Evolutionary conservation across 1,139 yeast species (phyloP).

Genomic region (Spathaspora sp.): DNA sequence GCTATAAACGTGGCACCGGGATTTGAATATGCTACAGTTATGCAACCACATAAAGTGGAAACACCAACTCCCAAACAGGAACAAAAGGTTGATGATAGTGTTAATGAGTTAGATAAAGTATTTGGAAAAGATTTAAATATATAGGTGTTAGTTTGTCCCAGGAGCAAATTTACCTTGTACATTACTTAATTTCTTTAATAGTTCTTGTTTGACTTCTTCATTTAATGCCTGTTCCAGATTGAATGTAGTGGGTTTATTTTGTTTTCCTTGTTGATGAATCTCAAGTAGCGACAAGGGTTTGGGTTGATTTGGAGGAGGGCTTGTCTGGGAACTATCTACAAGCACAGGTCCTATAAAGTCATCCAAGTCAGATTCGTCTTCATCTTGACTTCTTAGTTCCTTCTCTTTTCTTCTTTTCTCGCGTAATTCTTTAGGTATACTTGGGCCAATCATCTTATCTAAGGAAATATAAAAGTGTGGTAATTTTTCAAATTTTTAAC

Average conservation of each 20-base stretch:
- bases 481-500: background rate
- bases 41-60: slow-evolving; percentile 29
- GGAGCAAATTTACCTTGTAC: slow-evolving; percentile 13
- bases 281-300: slow-evolving; percentile 12
- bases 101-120: slow-evolving; percentile 29
- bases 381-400: background rate
- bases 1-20: slow-evolving; percentile 45
- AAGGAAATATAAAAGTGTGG: background rate
- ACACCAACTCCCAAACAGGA: slow-evolving; percentile 4
- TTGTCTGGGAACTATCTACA: background rate
- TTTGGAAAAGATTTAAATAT: slow-evolving; percentile 25
- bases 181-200: slow-evolving; percentile 13
- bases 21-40: slow-evolving; percentile 29
- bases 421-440: background rate
- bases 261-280: slow-evolving; percentile 13
- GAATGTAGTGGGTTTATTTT: slow-evolving; percentile 12
- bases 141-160: slow-evolving; percentile 5
- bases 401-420: background rate
- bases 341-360: slow-evolving; percentile 11
- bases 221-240: slow-evolving; percentile 14
- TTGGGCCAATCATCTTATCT: background rate
- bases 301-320: background rate
- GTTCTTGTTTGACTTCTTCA: slow-evolving; percentile 17
- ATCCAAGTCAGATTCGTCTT: slow-evolving; percentile 9
- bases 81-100: slow-evolving; percentile 10